These are phyloP conservation scores for Penicillium atrosanguineum DNA, from an alignment of 495 filamentous ascomycete genomes.

Conservation along the genomic window DNA sequence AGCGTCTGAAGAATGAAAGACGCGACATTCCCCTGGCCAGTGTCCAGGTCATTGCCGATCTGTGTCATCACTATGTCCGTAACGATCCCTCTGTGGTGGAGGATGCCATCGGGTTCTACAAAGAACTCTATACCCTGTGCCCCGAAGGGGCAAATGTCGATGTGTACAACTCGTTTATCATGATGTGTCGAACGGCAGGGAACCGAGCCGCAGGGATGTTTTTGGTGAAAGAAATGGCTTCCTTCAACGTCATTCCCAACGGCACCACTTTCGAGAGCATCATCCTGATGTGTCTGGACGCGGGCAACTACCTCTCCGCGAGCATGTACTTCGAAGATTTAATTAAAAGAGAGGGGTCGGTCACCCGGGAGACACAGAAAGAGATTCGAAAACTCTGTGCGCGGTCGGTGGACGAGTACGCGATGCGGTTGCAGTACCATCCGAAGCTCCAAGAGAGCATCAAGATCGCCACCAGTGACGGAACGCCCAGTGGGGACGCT, in stretches of 20 bases:
- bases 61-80: constrained; percentile 29
- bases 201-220: constrained; percentile 62
- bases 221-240: constrained; percentile 70
- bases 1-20: constrained; percentile 39
- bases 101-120: constrained; percentile 67
- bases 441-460: constrained; percentile 13
- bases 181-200: constrained; percentile 50
- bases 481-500: not conserved
- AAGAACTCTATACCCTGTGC: constrained; percentile 62
- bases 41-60: constrained; percentile 31
- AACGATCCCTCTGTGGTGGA: constrained; percentile 31
- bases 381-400: constrained; percentile 33
- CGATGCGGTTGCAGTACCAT: constrained; percentile 31
- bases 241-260: constrained; percentile 58
- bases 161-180: constrained; percentile 68
- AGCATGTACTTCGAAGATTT: constrained; percentile 43
- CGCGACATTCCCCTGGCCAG: constrained; percentile 30
- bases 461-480: not conserved
- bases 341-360: constrained; percentile 21
- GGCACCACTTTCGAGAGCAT: constrained; percentile 64
- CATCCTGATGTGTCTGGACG: constrained; percentile 60
- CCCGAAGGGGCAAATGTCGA: constrained; percentile 53
- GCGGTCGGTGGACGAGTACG: constrained; percentile 28
- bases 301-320: constrained; percentile 37
- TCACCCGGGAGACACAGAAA: constrained; percentile 20